Base-by-base conservation (phyloP, 2,329 filamentous ascomycete species). In the Apiospora sp. region DNA sequence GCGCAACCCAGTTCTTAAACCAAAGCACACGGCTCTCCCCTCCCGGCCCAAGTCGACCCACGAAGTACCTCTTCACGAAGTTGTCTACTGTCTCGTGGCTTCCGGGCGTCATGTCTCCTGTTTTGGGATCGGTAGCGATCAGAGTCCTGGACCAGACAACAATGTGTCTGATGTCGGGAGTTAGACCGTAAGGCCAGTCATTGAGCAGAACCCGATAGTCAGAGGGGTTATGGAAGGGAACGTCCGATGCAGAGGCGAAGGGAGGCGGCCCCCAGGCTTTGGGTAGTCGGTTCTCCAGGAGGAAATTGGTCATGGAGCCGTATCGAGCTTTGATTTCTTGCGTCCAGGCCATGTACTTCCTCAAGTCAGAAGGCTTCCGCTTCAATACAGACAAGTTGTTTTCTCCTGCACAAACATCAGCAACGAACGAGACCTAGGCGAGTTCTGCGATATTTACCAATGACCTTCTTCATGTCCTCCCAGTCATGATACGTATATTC, bases 1-100 rank as follows among this genome's bases (percentile, higher is more conserved):
- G 84, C 37, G 91, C 91, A 73, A 91, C 91, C 95, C 95, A 98
- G 78, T 98, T 98, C 87, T 96, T 97, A 84, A 98, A 98, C 94
- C 95, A 98, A 74, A 95, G 81, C 64, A 92, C 89, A 68, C 83
- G 84, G 7, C 86, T 83, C 72, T 83, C 82, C n/a, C 86, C 87
- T 4, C 82, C 84, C 0, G 82, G 80, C 0, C 86, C 87, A 16
- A 93, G 83, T 43, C 82, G 83, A n/a, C 88, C 85, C 46, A 88
- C 84, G 80, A 98, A 98, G 22, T 88, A 92, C 74, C 84, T 86
- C 75, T 89, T 83, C 44, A 98, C 91, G 80, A 94, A 98, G 13
- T 86, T 85, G 67, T 90, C 87, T 49, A 97, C 92, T 73, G 88
- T 82, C 54, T 83, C 83, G 71, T 91, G 88, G 73, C 92, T 92